Evolutionary conservation across 2,329 filamentous ascomycete species (phyloP), one percentile per base, ranked within the genome.

Genomic region (Rhynchosporium graminicola): DNA sequence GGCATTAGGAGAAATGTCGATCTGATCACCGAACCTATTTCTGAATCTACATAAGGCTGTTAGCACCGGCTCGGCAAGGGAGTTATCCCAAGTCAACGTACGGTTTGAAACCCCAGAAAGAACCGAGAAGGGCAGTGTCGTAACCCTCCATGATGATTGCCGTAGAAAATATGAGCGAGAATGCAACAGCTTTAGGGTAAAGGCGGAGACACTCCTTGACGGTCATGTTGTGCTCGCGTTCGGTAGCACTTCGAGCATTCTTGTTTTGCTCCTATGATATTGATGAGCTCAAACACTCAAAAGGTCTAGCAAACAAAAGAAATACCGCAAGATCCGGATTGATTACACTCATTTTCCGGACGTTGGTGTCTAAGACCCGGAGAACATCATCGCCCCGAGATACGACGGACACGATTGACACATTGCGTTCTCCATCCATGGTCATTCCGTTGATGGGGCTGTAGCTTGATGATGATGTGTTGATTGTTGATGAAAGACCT

Each of bases 141-240:
- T 60, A 60, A n/a, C 59, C 59, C 20, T 60, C 59, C 59, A 60
- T 60, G 42, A 60, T 48, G 12, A 60, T 47, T 38, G 59, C 59
- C 3, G 59, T 60, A 6, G 59, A 60, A 20, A 60, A 60, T 1
- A 60, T 55, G n/a, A 60, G 51, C 7, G 59, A 60, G 50, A 55
- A 46, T 20, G 42, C 40, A 52, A 60, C 29, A 0, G 59, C 59
- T 42, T 55, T 60, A 28, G 59, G 59, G 29, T 55, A 60, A 13
- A 60, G 59, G 40, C 59, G 59, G n/a, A 60, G 48, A 48, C 48
- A 60, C 12, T 60, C 48, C 29, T 31, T 60, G 42, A 60, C 42
- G 12, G 59, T 60, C 59, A 60, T 60, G 20, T 60, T 60, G 29
- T 60, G 59, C 59, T 60, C 59, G 13, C 59, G 26, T 4, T 60